A percentile compares a stretch with the other conserved stretches of the same genome.
phyloP scores from a whole-genome alignment of 768 basidiomycete genomes.

The Lactifluus piperatus region DNA sequence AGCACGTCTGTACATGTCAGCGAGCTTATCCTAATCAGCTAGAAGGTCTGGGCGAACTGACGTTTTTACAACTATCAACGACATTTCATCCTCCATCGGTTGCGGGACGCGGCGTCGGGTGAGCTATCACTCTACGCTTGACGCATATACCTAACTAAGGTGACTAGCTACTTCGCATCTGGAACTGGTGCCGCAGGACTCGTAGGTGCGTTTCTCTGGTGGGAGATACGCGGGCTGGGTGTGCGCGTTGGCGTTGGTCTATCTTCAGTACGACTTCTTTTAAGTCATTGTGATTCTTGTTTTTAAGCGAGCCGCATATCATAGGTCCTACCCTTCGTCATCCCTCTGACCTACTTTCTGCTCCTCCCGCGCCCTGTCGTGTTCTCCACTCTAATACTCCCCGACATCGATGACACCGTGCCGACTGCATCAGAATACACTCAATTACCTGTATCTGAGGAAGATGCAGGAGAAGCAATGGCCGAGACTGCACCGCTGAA shows the following conservation, averaged over 20 bases:
- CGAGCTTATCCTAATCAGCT: constrained; percentile 1
- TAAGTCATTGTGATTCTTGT: neutral
- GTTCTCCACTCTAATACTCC: constrained; percentile 35
- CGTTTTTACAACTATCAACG: constrained; percentile 89
- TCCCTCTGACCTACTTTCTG: constrained; percentile 68
- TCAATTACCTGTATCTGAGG: constrained; percentile 29
- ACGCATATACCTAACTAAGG: neutral
- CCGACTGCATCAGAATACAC: constrained; percentile 33
- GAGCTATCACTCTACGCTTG: constrained; percentile 16
- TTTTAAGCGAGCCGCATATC: neutral
- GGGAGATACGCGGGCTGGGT: constrained; percentile 80
- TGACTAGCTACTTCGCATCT: constrained; percentile 73
- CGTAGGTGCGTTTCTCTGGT: constrained; percentile 90
- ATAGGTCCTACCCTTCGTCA: constrained; percentile 75
- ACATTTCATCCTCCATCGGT: constrained; percentile 62
- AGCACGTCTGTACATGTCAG: neutral
- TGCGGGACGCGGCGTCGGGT: constrained; percentile 79
- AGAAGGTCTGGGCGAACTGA: constrained; percentile 85
- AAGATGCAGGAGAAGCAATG: constrained; percentile 21
- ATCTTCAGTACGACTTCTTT: constrained; percentile 50
- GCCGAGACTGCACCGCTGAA: constrained; percentile 20
- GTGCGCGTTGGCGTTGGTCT: constrained; percentile 77
- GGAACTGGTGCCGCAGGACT: constrained; percentile 95
- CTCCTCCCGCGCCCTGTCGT: constrained; percentile 57
- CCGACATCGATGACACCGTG: constrained; percentile 22